Conservation (phyloP, 495 filamentous ascomycete species). For the Neurospora sp. region DNA sequence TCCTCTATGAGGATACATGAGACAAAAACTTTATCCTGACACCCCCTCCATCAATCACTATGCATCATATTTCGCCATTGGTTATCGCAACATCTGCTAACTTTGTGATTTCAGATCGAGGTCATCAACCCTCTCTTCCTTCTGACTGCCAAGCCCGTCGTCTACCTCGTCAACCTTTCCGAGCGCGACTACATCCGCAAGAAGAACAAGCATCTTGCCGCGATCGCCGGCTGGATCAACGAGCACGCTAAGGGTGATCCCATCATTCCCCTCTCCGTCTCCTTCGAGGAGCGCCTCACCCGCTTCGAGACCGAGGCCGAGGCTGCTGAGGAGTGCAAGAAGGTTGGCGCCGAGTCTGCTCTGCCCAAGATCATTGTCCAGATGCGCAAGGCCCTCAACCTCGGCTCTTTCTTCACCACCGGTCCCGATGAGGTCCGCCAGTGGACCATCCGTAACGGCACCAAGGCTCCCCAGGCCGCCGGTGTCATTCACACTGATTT, state of each 20-base stretch:
- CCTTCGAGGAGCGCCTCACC: slow-evolving; percentile 85
- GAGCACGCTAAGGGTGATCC: slow-evolving; percentile 76
- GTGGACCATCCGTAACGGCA: slow-evolving; percentile 95
- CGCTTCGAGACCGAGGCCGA: slow-evolving; percentile 66
- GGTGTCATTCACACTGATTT: slow-evolving; percentile 99
- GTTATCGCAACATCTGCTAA: slow-evolving; percentile 18
- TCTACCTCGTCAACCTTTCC: slow-evolving; percentile 93
- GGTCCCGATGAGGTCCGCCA: slow-evolving; percentile 95
- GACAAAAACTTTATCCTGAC: slow-evolving; percentile 54
- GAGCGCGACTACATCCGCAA: slow-evolving; percentile 97
- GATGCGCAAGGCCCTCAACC: slow-evolving; percentile 85
- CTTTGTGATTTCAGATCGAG: slow-evolving; percentile 59
- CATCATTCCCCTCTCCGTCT: slow-evolving; percentile 85
- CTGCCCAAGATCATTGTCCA: slow-evolving; percentile 88
- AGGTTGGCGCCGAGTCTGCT: slow-evolving; percentile 72
- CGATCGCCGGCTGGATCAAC: slow-evolving; percentile 91
- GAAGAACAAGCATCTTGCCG: slow-evolving; percentile 97
- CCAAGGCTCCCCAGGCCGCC: slow-evolving; percentile 92
- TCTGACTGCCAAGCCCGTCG: slow-evolving; percentile 91
- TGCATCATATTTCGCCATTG: slow-evolving; percentile 17
- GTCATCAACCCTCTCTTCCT: slow-evolving; percentile 95
- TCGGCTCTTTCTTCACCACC: slow-evolving; percentile 94
- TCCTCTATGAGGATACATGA: slow-evolving; percentile 46
- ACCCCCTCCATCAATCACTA: slow-evolving; percentile 24
- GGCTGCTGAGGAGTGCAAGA: slow-evolving; percentile 82